Conservation (phyloP, 176 grass and related monocot genomes). For the Thinopyrum elongatum region DNA sequence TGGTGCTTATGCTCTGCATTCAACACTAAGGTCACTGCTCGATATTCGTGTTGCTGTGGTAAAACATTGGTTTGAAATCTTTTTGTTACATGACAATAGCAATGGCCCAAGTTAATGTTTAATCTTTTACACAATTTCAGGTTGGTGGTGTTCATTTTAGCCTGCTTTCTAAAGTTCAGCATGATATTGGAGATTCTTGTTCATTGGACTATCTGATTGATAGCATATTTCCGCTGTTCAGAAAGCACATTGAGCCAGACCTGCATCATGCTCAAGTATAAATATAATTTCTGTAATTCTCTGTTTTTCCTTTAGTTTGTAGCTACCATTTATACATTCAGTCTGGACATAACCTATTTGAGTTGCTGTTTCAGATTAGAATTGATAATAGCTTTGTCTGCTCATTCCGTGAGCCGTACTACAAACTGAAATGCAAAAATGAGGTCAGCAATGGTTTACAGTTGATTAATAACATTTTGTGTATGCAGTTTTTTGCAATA, state of each 20-base stretch:
- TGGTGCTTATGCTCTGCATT: slow-evolving; percentile 98
- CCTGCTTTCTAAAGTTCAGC: slow-evolving; percentile 94
- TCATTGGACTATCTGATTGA: slow-evolving; percentile 98
- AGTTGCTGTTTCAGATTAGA: slow-evolving; percentile 71
- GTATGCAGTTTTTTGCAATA: not conserved
- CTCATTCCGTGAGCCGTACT: slow-evolving; percentile 95
- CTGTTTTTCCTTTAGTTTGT: slow-evolving; percentile 21
- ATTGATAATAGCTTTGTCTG: slow-evolving; percentile 99
- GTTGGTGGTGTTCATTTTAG: slow-evolving; percentile 99
- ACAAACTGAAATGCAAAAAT: slow-evolving; percentile 99
- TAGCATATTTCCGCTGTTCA: slow-evolving; percentile 97
- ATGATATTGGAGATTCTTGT: slow-evolving; percentile 98
- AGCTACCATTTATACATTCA: slow-evolving; percentile 29
- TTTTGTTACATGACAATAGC: slow-evolving; percentile 16
- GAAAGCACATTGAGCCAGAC: slow-evolving; percentile 97
- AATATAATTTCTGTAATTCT: slow-evolving; percentile 34
- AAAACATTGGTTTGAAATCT: slow-evolving; percentile 37
- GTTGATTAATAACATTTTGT: slow-evolving; percentile 23
- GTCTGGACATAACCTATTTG: slow-evolving; percentile 36
- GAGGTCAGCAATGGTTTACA: slow-evolving; percentile 63
- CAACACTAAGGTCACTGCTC: slow-evolving; percentile 83
- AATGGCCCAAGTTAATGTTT: slow-evolving; percentile 9
- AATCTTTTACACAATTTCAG: slow-evolving; percentile 41
- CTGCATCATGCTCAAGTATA: slow-evolving; percentile 94
- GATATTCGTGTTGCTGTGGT: slow-evolving; percentile 99